These are phyloP conservation scores for Hymenoscyphus repandus DNA, from an alignment of 2,329 filamentous ascomycete genomes.

Conservation along the genomic window DNA sequence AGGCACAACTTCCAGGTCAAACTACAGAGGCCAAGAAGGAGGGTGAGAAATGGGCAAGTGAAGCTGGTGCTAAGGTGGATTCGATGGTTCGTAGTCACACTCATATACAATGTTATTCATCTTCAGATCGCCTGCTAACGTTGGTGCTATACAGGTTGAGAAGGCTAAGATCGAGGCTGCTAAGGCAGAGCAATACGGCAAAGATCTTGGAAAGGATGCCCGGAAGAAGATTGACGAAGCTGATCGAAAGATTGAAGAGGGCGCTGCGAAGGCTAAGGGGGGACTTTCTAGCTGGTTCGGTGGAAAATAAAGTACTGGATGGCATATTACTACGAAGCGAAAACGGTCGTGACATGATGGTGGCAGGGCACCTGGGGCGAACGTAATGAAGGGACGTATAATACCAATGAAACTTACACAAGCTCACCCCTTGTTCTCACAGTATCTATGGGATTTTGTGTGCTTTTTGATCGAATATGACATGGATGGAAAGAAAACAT, in stretches of 20 bases:
- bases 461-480: too few species aligned
- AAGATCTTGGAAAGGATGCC: slow-evolving; percentile 58
- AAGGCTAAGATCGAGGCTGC: slow-evolving; percentile 59
- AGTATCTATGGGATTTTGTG: neutral
- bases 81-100: slow-evolving; percentile 50
- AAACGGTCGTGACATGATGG: neutral
- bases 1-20: slow-evolving; percentile 58
- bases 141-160: slow-evolving; percentile 41
- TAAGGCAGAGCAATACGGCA: slow-evolving; percentile 56
- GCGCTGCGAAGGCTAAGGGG: slow-evolving; percentile 76
- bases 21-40: slow-evolving; percentile 60
- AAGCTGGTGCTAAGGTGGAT: slow-evolving; percentile 64
- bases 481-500: too few species aligned
- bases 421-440: neutral
- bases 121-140: slow-evolving; percentile 12
- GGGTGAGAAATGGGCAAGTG: slow-evolving; percentile 54
- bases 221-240: slow-evolving; percentile 74
- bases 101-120: neutral
- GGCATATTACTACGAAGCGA: neutral
- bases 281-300: slow-evolving; percentile 85
- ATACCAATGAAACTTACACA: neutral
- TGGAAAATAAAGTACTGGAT: slow-evolving; percentile 39
- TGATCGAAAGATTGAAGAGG: slow-evolving; percentile 75
- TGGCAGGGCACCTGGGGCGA: neutral
- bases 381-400: neutral